These are phyloP conservation scores for Moelleriella libera DNA, from an alignment of 2,329 filamentous ascomycete species.

Conservation along the genomic window DNA sequence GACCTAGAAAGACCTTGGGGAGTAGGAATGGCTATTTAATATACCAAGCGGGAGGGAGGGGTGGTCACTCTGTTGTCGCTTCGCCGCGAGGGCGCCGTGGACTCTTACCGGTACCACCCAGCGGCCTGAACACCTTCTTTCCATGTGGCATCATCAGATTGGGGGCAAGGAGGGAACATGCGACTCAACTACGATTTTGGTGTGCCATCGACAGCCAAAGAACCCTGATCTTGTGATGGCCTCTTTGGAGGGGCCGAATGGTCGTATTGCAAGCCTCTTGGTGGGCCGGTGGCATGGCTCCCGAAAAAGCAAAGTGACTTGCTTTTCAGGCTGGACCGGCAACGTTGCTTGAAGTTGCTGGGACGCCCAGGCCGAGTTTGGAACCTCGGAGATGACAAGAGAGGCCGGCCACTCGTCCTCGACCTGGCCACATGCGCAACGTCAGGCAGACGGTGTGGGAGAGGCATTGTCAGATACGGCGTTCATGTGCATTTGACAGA, in stretches of 20 bases:
- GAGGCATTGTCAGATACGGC: no score
- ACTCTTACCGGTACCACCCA: no score
- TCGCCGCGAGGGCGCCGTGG: no score
- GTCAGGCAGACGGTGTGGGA: no score
- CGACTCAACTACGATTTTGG: neutral
- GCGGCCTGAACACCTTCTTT: neutral
- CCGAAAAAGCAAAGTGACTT: neutral
- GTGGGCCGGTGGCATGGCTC: neutral
- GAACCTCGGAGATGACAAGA: neutral
- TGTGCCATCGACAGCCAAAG: neutral
- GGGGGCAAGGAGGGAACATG: constrained; percentile 2
- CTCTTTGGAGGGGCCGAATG: neutral
- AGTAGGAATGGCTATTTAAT: no score
- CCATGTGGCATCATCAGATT: neutral
- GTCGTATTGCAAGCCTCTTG: neutral
- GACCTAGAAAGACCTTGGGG: no score
- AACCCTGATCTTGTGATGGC: neutral
- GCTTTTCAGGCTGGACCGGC: no score
- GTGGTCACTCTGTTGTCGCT: neutral
- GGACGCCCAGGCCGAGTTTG: neutral
- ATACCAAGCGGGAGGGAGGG: no score
- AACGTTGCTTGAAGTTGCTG: neutral
- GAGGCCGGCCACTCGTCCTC: no score
- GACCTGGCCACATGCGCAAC: no score
- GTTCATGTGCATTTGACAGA: no score